These are phyloP conservation scores for Yamadazyma taylorii DNA, from an alignment of 1,139 yeast species.

Conservation along the genomic window DNA sequence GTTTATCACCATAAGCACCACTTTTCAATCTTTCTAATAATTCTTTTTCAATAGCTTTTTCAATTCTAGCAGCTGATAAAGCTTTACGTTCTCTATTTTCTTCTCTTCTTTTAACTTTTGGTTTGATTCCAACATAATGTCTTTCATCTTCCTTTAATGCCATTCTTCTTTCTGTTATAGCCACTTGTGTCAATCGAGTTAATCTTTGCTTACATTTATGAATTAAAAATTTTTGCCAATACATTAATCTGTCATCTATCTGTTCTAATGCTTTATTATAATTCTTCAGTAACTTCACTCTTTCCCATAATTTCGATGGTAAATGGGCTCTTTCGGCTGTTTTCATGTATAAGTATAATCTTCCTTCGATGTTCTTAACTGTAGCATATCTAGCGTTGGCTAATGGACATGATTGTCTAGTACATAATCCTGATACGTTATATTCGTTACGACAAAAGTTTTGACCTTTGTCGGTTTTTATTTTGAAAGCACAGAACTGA, in stretches of 20 bases:
- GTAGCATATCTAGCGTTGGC: conserved; percentile 97
- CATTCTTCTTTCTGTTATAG: conserved; percentile 91
- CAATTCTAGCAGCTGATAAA: conserved; percentile 92
- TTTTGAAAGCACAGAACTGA: conserved; percentile 85
- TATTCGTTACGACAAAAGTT: conserved; percentile 86
- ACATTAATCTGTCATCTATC: conserved; percentile 79
- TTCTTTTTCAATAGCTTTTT: conserved; percentile 94
- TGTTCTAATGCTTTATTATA: conserved; percentile 85
- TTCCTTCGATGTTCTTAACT: conserved; percentile 84
- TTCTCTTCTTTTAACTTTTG: conserved; percentile 93
- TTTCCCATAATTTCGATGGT: conserved; percentile 92
- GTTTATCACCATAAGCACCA: conserved; percentile 98
- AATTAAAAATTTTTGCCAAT: conserved; percentile 90
- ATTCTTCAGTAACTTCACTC: conserved; percentile 84
- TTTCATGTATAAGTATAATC: conserved; percentile 88
- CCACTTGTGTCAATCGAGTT: conserved; percentile 92
- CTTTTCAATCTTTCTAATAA: conserved; percentile 89
- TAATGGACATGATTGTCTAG: conserved; percentile 90
- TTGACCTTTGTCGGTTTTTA: conserved; percentile 77
- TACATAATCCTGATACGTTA: conserved; percentile 88
- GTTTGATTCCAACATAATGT: conserved; percentile 87
- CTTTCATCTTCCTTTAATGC: conserved; percentile 91
- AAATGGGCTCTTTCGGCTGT: conserved; percentile 97
- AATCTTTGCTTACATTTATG: conserved; percentile 96
- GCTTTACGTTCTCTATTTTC: conserved; percentile 95